These are phyloP conservation scores for Dendrobium nobile DNA, from an alignment of 106 monocot species.

Conservation along the genomic window DNA sequence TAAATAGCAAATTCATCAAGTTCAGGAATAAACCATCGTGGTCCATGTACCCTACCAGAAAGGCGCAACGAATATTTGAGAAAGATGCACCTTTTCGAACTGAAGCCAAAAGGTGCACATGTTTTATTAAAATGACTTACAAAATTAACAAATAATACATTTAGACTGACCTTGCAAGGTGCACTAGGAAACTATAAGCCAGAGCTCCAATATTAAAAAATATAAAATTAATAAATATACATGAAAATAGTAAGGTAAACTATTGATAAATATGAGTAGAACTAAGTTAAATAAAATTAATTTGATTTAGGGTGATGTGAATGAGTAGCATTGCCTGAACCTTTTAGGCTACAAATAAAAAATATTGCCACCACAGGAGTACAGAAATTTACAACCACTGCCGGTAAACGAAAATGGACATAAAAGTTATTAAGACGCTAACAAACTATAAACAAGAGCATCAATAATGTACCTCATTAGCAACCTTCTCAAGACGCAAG, in stretches of 20 bases:
- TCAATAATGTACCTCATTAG: slow-evolving; percentile 71
- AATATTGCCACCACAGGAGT: background rate
- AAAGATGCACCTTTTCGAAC: background rate
- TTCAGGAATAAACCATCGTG: no score
- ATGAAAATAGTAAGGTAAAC: background rate
- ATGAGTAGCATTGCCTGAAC: background rate
- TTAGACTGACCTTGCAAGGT: background rate
- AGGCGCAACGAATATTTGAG: background rate
- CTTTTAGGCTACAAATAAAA: background rate
- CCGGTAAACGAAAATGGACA: background rate
- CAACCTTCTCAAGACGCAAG: slow-evolving; percentile 92
- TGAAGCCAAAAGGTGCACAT: background rate
- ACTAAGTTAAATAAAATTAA: background rate
- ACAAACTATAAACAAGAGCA: background rate
- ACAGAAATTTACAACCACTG: background rate
- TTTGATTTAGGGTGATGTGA: background rate
- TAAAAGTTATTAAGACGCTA: background rate
- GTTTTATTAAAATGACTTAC: background rate
- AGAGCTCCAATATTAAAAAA: background rate
- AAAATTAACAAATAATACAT: background rate
- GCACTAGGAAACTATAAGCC: background rate
- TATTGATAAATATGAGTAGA: background rate
- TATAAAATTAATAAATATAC: background rate
- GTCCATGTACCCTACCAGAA: no score
- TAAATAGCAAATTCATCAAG: no score